Evolutionary conservation across 2,329 filamentous ascomycete genomes (phyloP).

Genomic region (Diaporthe sp.): DNA sequence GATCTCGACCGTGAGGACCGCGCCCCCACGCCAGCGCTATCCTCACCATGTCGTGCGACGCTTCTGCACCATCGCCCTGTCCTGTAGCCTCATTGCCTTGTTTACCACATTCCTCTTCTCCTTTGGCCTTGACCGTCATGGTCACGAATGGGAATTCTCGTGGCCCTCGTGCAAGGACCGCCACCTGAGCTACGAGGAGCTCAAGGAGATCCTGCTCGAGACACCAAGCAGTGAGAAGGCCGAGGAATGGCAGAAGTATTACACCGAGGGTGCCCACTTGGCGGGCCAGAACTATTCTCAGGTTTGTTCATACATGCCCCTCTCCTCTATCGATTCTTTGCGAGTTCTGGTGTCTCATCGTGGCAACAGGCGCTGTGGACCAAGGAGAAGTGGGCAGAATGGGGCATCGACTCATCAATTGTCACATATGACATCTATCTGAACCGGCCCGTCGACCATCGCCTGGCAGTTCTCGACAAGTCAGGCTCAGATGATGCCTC

Average conservation of each 20-base stretch:
- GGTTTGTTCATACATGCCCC: conserved; percentile 50
- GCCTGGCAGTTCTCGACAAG: conserved; percentile 75
- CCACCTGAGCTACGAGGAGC: conserved; percentile 62
- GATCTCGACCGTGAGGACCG: conserved; percentile 73
- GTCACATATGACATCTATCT: conserved; percentile 82
- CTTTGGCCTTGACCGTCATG: conserved; percentile 52
- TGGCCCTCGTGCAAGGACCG: conserved; percentile 48
- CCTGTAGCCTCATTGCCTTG: conserved; percentile 68
- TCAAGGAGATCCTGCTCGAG: conserved; percentile 70
- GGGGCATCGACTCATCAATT: conserved; percentile 76
- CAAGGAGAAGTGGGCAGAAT: conserved; percentile 78
- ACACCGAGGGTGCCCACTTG: conserved; percentile 81
- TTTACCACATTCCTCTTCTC: conserved; percentile 61
- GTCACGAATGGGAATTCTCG: conserved; percentile 47
- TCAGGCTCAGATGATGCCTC: conserved; percentile 49
- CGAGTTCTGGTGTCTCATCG: conserved; percentile 35
- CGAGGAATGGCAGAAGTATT: conserved; percentile 83
- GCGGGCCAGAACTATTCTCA: conserved; percentile 84
- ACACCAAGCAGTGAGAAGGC: conserved; percentile 71
- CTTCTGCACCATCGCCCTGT: conserved; percentile 74
- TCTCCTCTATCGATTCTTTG: neutral
- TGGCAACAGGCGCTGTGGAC: conserved; percentile 77
- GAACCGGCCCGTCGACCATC: conserved; percentile 82
- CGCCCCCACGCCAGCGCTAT: conserved; percentile 67
- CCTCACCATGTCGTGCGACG: conserved; percentile 73